Conservation (phyloP, 352 stramenopile genomes). For the Pythium phragmiticola region DNA sequence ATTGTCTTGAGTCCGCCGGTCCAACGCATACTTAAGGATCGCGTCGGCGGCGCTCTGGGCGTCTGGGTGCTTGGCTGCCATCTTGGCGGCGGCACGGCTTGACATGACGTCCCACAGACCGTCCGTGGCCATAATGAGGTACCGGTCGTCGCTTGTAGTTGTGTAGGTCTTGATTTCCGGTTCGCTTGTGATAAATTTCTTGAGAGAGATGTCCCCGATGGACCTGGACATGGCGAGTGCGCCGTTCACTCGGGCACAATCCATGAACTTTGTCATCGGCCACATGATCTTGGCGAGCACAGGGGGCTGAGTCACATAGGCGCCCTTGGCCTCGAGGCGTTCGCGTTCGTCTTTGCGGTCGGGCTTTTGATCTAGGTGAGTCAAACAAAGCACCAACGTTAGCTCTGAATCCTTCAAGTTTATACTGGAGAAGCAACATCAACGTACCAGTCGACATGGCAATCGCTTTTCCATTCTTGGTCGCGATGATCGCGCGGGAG, state of each 20-base stretch:
- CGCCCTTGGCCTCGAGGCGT: constrained; percentile 70
- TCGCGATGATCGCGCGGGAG: constrained; percentile 72
- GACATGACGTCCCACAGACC: constrained; percentile 85
- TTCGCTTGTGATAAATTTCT: constrained; percentile 73
- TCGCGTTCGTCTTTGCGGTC: constrained; percentile 71
- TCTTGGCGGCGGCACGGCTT: constrained; percentile 56
- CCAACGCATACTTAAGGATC: constrained; percentile 58
- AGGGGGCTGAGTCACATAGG: constrained; percentile 59
- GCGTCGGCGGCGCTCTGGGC: constrained; percentile 58
- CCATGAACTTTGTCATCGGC: constrained; percentile 73
- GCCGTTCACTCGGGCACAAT: constrained; percentile 82
- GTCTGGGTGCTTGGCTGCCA: constrained; percentile 48
- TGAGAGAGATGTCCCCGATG: constrained; percentile 80
- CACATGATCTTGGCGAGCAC: constrained; percentile 69
- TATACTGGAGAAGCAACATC: neutral
- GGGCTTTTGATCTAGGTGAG: constrained; percentile 70
- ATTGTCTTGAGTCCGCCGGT: constrained; percentile 67
- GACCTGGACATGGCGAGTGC: constrained; percentile 78
- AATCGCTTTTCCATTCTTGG: constrained; percentile 51
- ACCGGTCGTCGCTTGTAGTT: constrained; percentile 60
- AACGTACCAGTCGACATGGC: constrained; percentile 52
- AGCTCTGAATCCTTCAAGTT: neutral
- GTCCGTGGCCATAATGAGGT: constrained; percentile 78
- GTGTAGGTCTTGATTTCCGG: constrained; percentile 69
- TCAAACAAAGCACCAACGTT: neutral